phyloP scores from a whole-genome alignment of 495 filamentous ascomycete genomes.

The Amniculicola lignicola region DNA sequence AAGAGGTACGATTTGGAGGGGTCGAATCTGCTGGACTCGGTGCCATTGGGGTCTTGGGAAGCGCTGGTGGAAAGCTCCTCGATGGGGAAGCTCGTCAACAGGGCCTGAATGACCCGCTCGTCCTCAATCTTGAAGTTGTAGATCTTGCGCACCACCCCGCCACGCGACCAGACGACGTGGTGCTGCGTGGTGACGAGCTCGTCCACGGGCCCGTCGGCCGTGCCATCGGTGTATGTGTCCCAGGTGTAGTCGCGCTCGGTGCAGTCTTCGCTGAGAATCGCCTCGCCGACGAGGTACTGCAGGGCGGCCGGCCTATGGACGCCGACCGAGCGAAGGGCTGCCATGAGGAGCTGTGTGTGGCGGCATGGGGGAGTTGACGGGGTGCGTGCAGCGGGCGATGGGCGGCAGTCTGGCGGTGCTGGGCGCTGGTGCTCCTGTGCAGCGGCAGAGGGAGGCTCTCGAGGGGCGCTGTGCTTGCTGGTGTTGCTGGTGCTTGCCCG shows the following conservation, averaged over 20 bases:
- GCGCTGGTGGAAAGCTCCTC: slow-evolving; percentile 18
- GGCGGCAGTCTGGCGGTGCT: neutral
- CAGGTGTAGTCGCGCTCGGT: slow-evolving; percentile 68
- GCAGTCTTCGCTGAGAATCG: slow-evolving; percentile 68
- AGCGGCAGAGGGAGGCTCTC: too few species aligned
- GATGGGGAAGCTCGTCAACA: slow-evolving; percentile 77
- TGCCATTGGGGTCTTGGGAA: neutral
- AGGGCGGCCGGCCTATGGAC: slow-evolving; percentile 81
- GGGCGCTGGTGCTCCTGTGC: neutral
- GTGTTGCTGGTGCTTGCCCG: too few species aligned
- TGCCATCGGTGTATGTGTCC: slow-evolving; percentile 52
- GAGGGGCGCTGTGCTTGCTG: slow-evolving; percentile 13
- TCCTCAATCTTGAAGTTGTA: slow-evolving; percentile 86
- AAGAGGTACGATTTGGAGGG: slow-evolving; percentile 21
- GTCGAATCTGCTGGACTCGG: slow-evolving; percentile 5
- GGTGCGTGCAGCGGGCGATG: neutral
- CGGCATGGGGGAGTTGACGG: slow-evolving; percentile 20
- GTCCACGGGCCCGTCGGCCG: slow-evolving; percentile 51
- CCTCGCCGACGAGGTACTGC: slow-evolving; percentile 77
- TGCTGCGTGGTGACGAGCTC: slow-evolving; percentile 80
- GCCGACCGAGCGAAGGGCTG: slow-evolving; percentile 80
- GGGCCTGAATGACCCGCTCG: slow-evolving; percentile 75
- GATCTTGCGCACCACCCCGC: slow-evolving; percentile 77
- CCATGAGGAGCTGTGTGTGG: slow-evolving; percentile 55
- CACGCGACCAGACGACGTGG: slow-evolving; percentile 89